Percentiles rank a stretch among this genome's conserved stretches.
phyloP scores from a whole-genome alignment of 768 basidiomycete genomes.

The Tricholoma bakamatsutake region DNA sequence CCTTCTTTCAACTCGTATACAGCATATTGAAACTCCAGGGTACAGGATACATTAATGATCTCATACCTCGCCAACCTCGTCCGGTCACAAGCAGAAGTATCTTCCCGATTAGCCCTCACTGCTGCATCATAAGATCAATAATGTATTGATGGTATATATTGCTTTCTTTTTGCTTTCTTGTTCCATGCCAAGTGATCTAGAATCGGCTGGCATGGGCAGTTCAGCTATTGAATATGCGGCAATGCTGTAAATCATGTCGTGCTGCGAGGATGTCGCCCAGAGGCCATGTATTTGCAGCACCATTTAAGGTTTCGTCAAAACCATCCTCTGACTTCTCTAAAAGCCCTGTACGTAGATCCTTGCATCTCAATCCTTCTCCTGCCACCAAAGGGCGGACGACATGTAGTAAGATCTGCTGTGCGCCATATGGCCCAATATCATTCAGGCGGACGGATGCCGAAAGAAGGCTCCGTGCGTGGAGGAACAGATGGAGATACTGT shows the following conservation, averaged over 20 bases:
- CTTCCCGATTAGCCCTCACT: conserved; percentile 77
- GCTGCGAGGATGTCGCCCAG: conserved; percentile 87
- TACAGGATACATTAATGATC: conserved; percentile 87
- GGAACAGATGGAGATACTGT: conserved; percentile 86
- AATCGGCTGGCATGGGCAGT: background rate
- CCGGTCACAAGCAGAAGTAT: conserved; percentile 89
- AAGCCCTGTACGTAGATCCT: conserved; percentile 43
- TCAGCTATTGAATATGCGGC: conserved; percentile 91
- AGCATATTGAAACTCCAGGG: conserved; percentile 14
- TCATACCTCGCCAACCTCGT: conserved; percentile 93
- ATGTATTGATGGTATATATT: conserved; percentile 3
- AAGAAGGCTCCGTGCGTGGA: conserved; percentile 84
- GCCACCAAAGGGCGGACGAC: conserved; percentile 64
- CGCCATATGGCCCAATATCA: conserved; percentile 84
- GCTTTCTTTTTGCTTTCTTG: background rate
- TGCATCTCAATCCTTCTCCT: conserved; percentile 39
- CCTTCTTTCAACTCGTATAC: conserved; percentile 4
- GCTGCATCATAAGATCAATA: conserved; percentile 36
- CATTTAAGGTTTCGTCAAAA: conserved; percentile 39
- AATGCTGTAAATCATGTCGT: conserved; percentile 93
- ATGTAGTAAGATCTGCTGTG: conserved; percentile 83
- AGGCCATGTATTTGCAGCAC: conserved; percentile 92
- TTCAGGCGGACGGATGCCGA: conserved; percentile 93
- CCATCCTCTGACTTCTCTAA: conserved; percentile 17
- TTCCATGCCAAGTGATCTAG: background rate